Conservation (phyloP, 352 stramenopile genomes). For the Thalassiosira mediterranea region DNA sequence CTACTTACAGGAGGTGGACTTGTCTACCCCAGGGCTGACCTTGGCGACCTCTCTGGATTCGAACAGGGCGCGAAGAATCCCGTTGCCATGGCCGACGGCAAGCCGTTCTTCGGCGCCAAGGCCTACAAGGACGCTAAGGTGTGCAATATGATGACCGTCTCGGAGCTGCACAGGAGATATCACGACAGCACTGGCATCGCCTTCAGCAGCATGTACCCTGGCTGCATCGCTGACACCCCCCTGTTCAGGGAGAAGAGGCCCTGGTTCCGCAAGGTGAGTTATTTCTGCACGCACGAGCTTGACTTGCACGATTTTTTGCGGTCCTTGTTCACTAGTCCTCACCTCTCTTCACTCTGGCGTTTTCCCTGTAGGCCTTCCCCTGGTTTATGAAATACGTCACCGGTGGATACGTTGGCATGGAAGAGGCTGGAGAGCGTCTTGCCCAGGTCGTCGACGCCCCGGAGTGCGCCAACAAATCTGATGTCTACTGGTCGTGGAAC, state of each 20-base stretch:
- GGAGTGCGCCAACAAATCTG: conserved; percentile 80
- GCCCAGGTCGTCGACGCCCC: conserved; percentile 86
- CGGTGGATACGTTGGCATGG: conserved; percentile 85
- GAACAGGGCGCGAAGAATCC: conserved; percentile 70
- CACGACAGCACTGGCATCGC: conserved; percentile 86
- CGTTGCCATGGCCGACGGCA: conserved; percentile 87
- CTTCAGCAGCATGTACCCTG: conserved; percentile 87
- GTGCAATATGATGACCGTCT: conserved; percentile 91
- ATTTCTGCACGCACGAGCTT: not conserved
- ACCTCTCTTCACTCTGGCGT: not conserved
- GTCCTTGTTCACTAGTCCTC: not conserved
- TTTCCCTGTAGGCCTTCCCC: conserved; percentile 79
- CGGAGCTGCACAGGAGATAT: conserved; percentile 86
- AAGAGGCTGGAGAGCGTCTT: conserved; percentile 85
- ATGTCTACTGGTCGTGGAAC: conserved; percentile 89
- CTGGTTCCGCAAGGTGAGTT: conserved; percentile 85
- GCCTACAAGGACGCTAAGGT: conserved; percentile 90
- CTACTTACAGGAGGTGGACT: conserved; percentile 77
- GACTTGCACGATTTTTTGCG: conserved; percentile 4
- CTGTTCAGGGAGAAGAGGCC: conserved; percentile 88
- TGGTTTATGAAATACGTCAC: conserved; percentile 91
- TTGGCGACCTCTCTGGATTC: conserved; percentile 85
- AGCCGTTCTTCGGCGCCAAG: conserved; percentile 88
- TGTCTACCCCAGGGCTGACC: conserved; percentile 85
- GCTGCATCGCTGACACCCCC: conserved; percentile 88